Base-by-base conservation (phyloP, 495 filamentous ascomycete genomes). In the Bacidia gigantensis region DNA sequence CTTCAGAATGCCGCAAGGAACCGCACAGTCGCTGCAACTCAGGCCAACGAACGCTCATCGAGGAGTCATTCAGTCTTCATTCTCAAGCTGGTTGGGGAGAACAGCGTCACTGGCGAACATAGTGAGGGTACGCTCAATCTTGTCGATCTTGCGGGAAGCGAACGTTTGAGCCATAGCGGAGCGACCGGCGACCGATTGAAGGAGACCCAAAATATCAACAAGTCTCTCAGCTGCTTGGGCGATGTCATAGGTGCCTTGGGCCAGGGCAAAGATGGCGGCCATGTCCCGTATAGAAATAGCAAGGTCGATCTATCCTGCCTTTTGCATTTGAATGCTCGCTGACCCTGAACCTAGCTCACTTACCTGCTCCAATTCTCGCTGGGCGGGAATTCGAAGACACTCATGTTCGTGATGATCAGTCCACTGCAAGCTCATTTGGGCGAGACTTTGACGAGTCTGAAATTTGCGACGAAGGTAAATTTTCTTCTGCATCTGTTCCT, bases 391-490 rank as follows among this genome's bases (percentile, higher is more conserved):
- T 87, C 84, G 51, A 93, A 95, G 69, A 97, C 93, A 2, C 84
- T 99, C 55, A 99, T 97, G 92, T 95, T 99, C 59, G 87, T 97
- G 65, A 97, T 96, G 87, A 83, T 93, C 56, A 89, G 84, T 63
- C 92, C 92, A 25, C 69, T 97, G 48, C 83, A 93, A 72, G 86
- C 83, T 2, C 93, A 97, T 71, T 70, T 96, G 50, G 81, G 78
- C 50, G 93, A 99, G 73, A 96, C 89, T 12, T 77, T 96, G 66
- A 93, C 90, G 24, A 94, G 87, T 67, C 75, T 99, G 63, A 84
- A 93, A 62, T 99, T 99, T 70, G 92, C 93, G 14, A 92, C 86
- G 11, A 97, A 97, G 74, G 89, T 80, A 57, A 24, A 44, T 26
- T 32, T 21, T 3, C 21, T 35, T 48, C 51, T 23, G 22, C 56